Evolutionary conservation across 345 rosid genomes (phyloP).

Genomic region (Firmiana major): DNA sequence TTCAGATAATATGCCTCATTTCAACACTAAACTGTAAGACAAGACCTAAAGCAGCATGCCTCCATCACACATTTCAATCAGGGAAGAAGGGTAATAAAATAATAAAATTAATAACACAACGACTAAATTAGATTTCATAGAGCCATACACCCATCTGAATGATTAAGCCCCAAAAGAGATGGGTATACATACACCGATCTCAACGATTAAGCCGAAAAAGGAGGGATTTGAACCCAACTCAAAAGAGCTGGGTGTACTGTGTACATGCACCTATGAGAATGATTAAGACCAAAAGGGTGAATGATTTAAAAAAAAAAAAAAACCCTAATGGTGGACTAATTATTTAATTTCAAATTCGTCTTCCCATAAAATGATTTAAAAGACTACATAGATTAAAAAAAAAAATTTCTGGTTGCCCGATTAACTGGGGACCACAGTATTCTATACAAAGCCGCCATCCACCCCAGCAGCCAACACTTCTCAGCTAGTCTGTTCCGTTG

Average conservation of each 20-base stretch:
- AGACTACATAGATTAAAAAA: too few relatives aligned
- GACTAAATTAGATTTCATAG: not conserved
- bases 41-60: not conserved
- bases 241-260: not conserved
- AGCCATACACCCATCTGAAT: too few relatives aligned
- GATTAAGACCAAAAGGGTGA: not conserved
- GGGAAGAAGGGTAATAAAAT: not conserved
- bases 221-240: not conserved
- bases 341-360: too few relatives aligned
- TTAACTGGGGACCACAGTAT: slow-evolving; percentile 1
- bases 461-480: not conserved
- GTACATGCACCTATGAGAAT: not conserved
- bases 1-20: too few relatives aligned
- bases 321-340: too few relatives aligned
- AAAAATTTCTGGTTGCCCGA: too few relatives aligned
- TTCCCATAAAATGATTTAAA: too few relatives aligned
- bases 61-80: not conserved
- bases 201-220: too few relatives aligned
- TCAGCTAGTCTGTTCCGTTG: not conserved
- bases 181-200: too few relatives aligned
- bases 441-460: not conserved
- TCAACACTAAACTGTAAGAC: not conserved
- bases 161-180: too few relatives aligned
- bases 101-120: not conserved
- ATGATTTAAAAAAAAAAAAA: too few relatives aligned